Base-by-base conservation (phyloP, 768 basidiomycete species). In the Termitomyces sp. region DNA sequence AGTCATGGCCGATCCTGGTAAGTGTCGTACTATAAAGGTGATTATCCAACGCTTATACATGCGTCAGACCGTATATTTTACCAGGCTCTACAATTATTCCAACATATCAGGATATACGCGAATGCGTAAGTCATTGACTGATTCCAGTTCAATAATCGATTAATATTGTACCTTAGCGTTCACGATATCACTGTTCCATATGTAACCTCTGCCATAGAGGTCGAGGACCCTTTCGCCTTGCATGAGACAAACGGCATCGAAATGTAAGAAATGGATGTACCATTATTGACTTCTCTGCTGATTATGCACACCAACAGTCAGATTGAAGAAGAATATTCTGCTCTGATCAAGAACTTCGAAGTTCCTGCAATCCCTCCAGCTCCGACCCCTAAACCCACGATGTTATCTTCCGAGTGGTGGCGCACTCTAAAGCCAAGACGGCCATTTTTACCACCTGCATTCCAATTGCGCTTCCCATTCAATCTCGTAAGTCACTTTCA, bases 121-220 rank as follows among this genome's bases (percentile, higher is more conserved):
- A 95, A 94, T 69, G 79, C 85, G 82, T 88, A 57, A 61, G 85
- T 73, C 11, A 3, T 41, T 46, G 33, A 23, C 50, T 52, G 15
- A n/a, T 35, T 9, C 11, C 41, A 27, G 31, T 22, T 20, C 5
- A 36, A 13, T 25, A 39, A 5, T 1, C 20, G 39, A 31, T 27
- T 25, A 1, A 44, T 20, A 7, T 15, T 39, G 51, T 51, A 45
- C 35, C 29, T 18, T 56, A 88, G 86, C 3, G 68, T 91, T 15
- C 84, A 87, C 61, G 93, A 95, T 61, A 53, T 73, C 3, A 92
- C 92, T 0, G 93, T 96, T 2, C 90, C 94, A 0, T 95, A 89
- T 63, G 71, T 88, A 15, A 92, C 90, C 1, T 82, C 89, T 7
- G 83, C 84, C 7, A 86, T 93, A 31, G 87, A 90, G 56, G 67